A percentile compares a stretch with the other conserved stretches of the same genome.
Conservation (phyloP, 2,329 filamentous ascomycete species). For the Xylaria sp. region DNA sequence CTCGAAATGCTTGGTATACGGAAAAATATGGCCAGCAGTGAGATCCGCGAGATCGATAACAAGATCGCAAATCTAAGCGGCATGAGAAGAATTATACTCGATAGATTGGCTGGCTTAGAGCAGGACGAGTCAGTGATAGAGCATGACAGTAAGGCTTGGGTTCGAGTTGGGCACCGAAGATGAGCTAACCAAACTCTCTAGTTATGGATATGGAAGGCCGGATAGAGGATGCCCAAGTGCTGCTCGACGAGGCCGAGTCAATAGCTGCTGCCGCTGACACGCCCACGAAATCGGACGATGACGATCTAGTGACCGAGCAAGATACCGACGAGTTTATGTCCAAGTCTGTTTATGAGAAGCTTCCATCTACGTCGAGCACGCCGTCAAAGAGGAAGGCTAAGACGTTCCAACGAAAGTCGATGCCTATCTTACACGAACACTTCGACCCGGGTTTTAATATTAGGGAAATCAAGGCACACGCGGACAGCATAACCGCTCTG, state of each 20-base stretch:
- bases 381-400: conserved; percentile 57
- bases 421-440: conserved; percentile 95
- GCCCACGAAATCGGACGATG: conserved; percentile 53
- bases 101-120: conserved; percentile 82
- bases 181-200: conserved; percentile 42
- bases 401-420: conserved; percentile 74
- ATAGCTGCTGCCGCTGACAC: conserved; percentile 54
- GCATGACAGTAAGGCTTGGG: conserved; percentile 69
- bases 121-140: conserved; percentile 89
- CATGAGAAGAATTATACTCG: conserved; percentile 90
- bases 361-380: conserved; percentile 61
- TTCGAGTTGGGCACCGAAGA: not conserved
- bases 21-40: conserved; percentile 96
- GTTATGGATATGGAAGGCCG: conserved; percentile 65
- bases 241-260: conserved; percentile 61
- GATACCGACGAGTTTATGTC: conserved; percentile 81
- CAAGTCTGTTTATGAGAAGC: conserved; percentile 93
- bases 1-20: conserved; percentile 89
- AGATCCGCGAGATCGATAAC: conserved; percentile 95
- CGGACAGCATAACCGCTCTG: conserved; percentile 82
- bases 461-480: conserved; percentile 84
- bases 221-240: conserved; percentile 62
- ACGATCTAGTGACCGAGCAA: conserved; percentile 55
- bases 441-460: conserved; percentile 88
- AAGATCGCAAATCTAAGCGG: conserved; percentile 92